Evolutionary conservation across 352 stramenopile genomes (phyloP).

Genomic region (Globisporangium irregulare): DNA sequence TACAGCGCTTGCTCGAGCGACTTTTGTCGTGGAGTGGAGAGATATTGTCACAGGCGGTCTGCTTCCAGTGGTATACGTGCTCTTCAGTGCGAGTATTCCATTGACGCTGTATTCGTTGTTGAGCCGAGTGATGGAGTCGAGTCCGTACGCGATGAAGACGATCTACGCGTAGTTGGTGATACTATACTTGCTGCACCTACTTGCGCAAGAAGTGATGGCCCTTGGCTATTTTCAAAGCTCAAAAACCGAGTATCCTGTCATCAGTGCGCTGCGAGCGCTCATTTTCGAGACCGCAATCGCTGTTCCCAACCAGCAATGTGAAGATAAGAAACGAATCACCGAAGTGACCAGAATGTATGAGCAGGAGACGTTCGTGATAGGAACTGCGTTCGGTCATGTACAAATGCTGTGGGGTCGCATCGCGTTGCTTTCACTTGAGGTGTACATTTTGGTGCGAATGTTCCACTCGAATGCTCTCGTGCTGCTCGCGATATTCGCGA

Average conservation of each 20-base stretch:
- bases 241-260: slow-evolving; percentile 37
- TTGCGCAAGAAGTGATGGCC: slow-evolving; percentile 25
- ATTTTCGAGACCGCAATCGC: slow-evolving; percentile 40
- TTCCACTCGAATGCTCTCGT: slow-evolving; percentile 30
- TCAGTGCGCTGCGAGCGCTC: slow-evolving; percentile 27
- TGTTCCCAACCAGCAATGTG: slow-evolving; percentile 20
- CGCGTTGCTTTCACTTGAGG: slow-evolving; percentile 30
- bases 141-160: slow-evolving; percentile 23
- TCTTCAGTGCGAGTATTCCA: slow-evolving; percentile 36
- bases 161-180: slow-evolving; percentile 23
- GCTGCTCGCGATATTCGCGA: slow-evolving; percentile 24
- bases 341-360: slow-evolving; percentile 35
- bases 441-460: slow-evolving; percentile 38
- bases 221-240: slow-evolving; percentile 31
- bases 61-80: slow-evolving; percentile 35
- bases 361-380: slow-evolving; percentile 25
- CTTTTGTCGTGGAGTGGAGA: slow-evolving; percentile 29
- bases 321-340: slow-evolving; percentile 34
- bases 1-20: slow-evolving; percentile 26
- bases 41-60: slow-evolving; percentile 33
- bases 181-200: slow-evolving; percentile 28
- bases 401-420: slow-evolving; percentile 30
- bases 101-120: slow-evolving; percentile 47
- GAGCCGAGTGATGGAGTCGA: slow-evolving; percentile 25
- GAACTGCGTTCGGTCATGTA: slow-evolving; percentile 24